Conservation (phyloP, 2,329 filamentous ascomycete genomes). For the Alternaria dauci region DNA sequence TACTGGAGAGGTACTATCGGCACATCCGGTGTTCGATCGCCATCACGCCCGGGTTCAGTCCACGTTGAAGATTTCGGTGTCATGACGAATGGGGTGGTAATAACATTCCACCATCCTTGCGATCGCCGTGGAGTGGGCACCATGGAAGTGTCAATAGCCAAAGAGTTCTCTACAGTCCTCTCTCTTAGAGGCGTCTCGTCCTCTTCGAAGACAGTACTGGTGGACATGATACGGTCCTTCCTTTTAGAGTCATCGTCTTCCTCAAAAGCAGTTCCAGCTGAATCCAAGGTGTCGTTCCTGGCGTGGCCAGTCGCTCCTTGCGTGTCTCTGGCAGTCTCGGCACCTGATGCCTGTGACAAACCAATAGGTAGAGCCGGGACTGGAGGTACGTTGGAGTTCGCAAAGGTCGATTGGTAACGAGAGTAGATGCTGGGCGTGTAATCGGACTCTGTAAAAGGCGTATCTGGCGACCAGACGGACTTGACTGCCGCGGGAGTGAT, state of each 20-base stretch:
- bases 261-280: conserved; percentile 53
- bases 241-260: conserved; percentile 59
- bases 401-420: conserved; percentile 56
- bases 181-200: conserved; percentile 59
- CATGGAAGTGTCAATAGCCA: conserved; percentile 48
- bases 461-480: conserved; percentile 66
- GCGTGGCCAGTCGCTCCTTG: conserved; percentile 23
- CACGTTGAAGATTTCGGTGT: conserved; percentile 50
- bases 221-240: conserved; percentile 59
- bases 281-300: conserved; percentile 46
- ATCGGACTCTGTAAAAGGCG: conserved; percentile 67
- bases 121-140: conserved; percentile 66
- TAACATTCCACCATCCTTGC: conserved; percentile 80
- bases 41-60: conserved; percentile 35
- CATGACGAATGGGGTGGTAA: conserved; percentile 71
- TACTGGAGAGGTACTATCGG: conserved; percentile 45
- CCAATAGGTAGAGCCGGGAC: conserved; percentile 47
- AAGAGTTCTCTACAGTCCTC: conserved; percentile 39
- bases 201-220: conserved; percentile 75
- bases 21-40: conserved; percentile 42
- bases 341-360: conserved; percentile 22
- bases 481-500: conserved; percentile 62
- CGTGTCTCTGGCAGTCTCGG: neutral
- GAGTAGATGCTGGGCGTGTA: conserved; percentile 70
- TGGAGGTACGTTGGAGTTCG: conserved; percentile 61